A percentile compares a stretch with the other conserved stretches of the same genome.
Evolutionary conservation across 2,329 filamentous ascomycete genomes (phyloP).

Genomic region (Aspergillus sp.): DNA sequence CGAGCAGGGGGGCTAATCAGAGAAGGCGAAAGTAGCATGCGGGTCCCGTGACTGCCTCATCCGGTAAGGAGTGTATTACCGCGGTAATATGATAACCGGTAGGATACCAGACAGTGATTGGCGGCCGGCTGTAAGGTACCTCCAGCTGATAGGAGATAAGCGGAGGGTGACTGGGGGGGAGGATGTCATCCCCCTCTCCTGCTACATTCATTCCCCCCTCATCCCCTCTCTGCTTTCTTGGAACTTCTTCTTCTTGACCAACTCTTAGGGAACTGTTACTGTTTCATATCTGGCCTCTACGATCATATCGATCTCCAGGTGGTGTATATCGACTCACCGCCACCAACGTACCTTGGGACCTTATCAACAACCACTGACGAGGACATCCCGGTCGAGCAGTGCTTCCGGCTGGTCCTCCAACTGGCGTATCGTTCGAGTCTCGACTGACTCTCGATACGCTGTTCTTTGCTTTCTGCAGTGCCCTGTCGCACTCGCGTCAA

Average conservation of each 20-base stretch:
- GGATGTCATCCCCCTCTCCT: conserved; percentile 19
- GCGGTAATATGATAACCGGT: neutral
- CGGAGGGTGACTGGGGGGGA: conserved; percentile 16
- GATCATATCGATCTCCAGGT: neutral
- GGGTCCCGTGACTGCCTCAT: no score
- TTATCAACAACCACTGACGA: neutral
- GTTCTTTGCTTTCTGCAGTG: neutral
- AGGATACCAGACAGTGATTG: neutral
- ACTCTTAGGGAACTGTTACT: neutral
- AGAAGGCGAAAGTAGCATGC: no score
- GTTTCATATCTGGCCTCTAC: neutral
- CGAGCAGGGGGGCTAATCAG: no score
- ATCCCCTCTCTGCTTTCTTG: conserved; percentile 7
- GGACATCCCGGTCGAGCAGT: conserved; percentile 20
- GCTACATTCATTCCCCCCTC: conserved; percentile 15
- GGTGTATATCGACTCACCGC: neutral
- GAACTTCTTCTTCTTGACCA: neutral
- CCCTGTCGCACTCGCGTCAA: neutral
- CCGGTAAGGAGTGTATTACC: no score
- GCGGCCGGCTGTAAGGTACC: neutral
- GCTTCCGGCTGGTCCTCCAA: conserved; percentile 24
- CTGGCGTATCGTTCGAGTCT: conserved; percentile 25
- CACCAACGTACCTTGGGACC: neutral
- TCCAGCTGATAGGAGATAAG: conserved; percentile 15
- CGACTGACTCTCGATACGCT: conserved; percentile 2